phyloP scores from a whole-genome alignment of 129 eudicot species.

The Flaveria ramosissima region DNA sequence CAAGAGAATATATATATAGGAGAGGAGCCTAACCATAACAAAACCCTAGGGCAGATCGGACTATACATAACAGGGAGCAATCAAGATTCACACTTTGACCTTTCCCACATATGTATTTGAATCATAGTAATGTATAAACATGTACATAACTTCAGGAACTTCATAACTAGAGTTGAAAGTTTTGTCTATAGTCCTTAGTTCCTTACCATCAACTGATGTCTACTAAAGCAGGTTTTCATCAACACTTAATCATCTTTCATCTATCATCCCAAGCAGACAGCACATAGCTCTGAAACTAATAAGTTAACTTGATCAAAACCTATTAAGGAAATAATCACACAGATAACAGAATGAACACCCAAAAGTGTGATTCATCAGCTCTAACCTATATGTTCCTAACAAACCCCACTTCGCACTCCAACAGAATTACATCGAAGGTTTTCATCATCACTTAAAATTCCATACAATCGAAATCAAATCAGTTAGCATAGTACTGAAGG shows the following conservation, averaged over 20 bases:
- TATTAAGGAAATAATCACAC: background rate
- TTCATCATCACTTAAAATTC: background rate
- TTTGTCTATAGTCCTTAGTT: background rate
- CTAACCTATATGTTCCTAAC: background rate
- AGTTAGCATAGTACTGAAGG: background rate
- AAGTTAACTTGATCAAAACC: background rate
- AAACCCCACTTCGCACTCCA: background rate
- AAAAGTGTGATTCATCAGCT: background rate
- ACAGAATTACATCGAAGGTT: background rate
- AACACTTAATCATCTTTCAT: background rate
- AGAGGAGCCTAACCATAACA: too few relatives aligned
- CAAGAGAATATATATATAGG: too few relatives aligned
- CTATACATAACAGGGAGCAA: background rate
- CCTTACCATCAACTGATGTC: background rate
- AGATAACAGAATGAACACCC: background rate
- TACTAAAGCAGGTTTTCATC: background rate
- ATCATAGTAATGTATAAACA: background rate
- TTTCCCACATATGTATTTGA: background rate
- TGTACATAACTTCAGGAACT: background rate
- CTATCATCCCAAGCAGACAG: background rate
- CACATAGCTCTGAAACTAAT: constrained; percentile 1
- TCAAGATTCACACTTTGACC: background rate
- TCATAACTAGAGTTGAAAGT: background rate
- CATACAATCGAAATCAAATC: background rate
- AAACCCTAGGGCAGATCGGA: too few relatives aligned